Evolutionary conservation across 2,329 filamentous ascomycete genomes (phyloP), one percentile per base, ranked within the genome.

Genomic region (Hypoxylon sp.): DNA sequence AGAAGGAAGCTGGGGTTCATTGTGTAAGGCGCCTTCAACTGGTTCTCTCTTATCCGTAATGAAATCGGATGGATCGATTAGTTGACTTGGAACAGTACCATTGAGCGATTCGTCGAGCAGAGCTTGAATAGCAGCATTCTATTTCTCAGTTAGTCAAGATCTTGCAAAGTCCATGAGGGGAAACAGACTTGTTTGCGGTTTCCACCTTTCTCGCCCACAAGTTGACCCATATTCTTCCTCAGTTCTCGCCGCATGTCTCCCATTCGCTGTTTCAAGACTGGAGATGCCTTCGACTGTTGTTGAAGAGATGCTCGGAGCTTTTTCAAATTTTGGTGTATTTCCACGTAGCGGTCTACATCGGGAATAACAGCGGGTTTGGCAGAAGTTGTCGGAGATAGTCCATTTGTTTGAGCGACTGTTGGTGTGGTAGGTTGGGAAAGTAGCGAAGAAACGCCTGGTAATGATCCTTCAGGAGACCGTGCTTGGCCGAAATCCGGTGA

Each of bases 211-310:
- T 87, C 90, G 42, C 86, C 86, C 1, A 89, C 91, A 29, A 94
- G 80, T 76, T 96, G 92, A 6, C 93, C 93, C 60, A 95, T 86
- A 17, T 86, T 89, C 74, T 91, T 92, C 42, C 87, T 87, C 58
- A 96, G 89, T 46, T 90, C 87, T 65, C 93, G 85, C 44, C 93
- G 86, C 84, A 92, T 89, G 60, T 93, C 88, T 35, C 92, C 91
- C 76, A 93, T 86, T 37, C 87, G 85, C 56, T 85, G 83, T 78
- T 93, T 93, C 29, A 94, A 80, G 75, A 79, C 70, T 78, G 74
- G 78, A 71, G 90, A 87, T 21, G 82, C 81, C 73, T 89, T 88
- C 3, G 84, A 84, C 72, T 90, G 84, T 3, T 85, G 80, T 2
- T 77, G 75, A 57, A 92, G 73, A n/a, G 72, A 80, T 3, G 74